Evolutionary conservation across 2,329 filamentous ascomycete species (phyloP), one percentile per base, ranked within the genome.

Genomic region (Penicillium frequentans): DNA sequence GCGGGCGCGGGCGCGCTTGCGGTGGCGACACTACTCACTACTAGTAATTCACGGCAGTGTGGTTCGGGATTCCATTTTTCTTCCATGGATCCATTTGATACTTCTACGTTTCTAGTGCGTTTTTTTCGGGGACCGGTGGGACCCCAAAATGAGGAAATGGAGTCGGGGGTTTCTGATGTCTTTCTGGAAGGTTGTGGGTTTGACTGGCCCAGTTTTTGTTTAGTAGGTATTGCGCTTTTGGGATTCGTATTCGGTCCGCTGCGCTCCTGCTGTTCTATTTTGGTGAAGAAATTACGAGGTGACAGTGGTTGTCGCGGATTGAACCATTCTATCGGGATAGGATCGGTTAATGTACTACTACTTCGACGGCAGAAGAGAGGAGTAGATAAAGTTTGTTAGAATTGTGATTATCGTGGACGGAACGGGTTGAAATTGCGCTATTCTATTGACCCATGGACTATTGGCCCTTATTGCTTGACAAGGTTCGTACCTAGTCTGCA

Each of bases 1-100:
- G 63, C 63, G 63, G 61, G 55, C 57, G 56, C 58, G 57, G 61
- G 63, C 57, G 58, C 55, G 49, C 62, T 47, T 31, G 33, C 33
- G 19, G 47, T 45, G 39, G 39, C 39, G 11, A 42, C 39, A 21
- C 10, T 42, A 42, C 16, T 29, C 7, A 11, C 27, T 29, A 29
- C 27, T 11, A 29, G 27, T 29, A 29, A 11, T 11, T 3, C 10
- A 23, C 27, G 46, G 19, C 24, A 49, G 35, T 19, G 9, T 39
- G n/a, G 35, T 39, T 39, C 35, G n/a, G 35, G n/a, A 19, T 10
- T 39, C 35, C 5, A 39, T 19, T 39, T 11, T 39, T 39, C n/a
- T 39, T 39, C n/a, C n/a, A 19, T 39, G 31, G 31, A 16, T 33
- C 31, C 31, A 33, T 33, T 33, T 3, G 14, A 16, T 33, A 33